Base-by-base conservation (phyloP, 306 rosid genomes). In the Morella rubra region DNA sequence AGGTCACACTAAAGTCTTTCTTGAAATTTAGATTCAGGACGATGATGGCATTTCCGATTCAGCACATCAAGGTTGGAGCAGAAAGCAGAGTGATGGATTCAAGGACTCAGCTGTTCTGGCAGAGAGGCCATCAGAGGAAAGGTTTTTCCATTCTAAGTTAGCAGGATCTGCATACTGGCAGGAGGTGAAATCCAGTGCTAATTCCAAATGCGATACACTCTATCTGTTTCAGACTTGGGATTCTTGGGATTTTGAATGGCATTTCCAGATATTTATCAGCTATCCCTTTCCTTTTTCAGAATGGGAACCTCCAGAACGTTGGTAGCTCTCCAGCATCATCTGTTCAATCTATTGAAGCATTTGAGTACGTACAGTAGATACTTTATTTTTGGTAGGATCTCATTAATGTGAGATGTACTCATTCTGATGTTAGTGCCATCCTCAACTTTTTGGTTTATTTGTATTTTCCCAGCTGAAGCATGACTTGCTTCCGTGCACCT, bases 251-350 rank as follows among this genome's bases (percentile, higher is more conserved):
- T 47, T 10, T 47, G 52, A 3, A 1, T 47, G 52, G 13, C 52
- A 4, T 47, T 73, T 77, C 59, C 37, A 42, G 53, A 45, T 65
- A 44, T 71, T 71, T 22, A 56, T 52, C 24, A 51, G 78, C 71
- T 75, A 52, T 71, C 52, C 55, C 76, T 71, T 42, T 58, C 61
- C 73, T 81, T 71, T 86, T 78, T 77, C 91, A 94, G 98, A 93
- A 89, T 74, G 91, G 86, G 55, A 86, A 89, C 81, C 83, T 88
- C 82, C 89, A 77, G 81, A 90, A 86, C 89, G 82, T 94, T 89
- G 96, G 87, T 82, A 80, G 84, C 77, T 94, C 98, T n/a, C 84
- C 91, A 80, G 87, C 96, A 77, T 90, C 91, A 81, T 93, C 96
- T 50, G 84, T 75, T 27, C 89, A 85, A 84, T 94, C 96, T 79